Evolutionary conservation across 2,329 filamentous ascomycete genomes (phyloP).

Genomic region (Rugonectria rugulosa): DNA sequence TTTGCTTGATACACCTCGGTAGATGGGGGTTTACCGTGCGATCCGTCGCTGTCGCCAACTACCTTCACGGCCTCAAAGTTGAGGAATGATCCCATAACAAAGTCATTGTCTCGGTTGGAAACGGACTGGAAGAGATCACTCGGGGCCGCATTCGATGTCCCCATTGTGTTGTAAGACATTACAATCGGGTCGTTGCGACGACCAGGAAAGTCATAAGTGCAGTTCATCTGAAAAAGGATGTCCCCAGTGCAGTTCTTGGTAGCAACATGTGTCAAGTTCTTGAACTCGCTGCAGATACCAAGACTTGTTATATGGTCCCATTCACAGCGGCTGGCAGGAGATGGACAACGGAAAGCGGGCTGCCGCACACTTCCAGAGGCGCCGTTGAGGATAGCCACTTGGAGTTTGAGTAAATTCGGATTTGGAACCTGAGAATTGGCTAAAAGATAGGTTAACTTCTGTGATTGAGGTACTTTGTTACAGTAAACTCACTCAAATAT

Average conservation of each 20-base stretch:
- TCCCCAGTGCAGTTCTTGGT: not conserved
- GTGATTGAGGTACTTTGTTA: too few relatives aligned
- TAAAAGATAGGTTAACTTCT: not conserved
- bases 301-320: conserved; percentile 11
- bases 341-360: conserved; percentile 3
- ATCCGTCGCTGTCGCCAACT: not conserved
- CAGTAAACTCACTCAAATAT: not conserved
- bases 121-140: not conserved
- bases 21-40: not conserved
- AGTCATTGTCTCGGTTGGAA: not conserved
- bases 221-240: not conserved
- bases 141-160: not conserved
- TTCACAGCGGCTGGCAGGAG: conserved; percentile 5
- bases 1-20: not conserved
- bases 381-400: conserved; percentile 5
- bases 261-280: conserved; percentile 3
- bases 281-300: conserved; percentile 3
- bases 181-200: not conserved
- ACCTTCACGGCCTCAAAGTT: not conserved
- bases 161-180: not conserved
- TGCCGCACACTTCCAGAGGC: conserved; percentile 6
- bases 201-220: conserved; percentile 12
- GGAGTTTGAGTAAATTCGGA: not conserved
- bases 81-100: not conserved
- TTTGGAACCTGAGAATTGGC: not conserved